phyloP scores from a whole-genome alignment of 2,329 filamentous ascomycete genomes.

The Talaromyces sp. region DNA sequence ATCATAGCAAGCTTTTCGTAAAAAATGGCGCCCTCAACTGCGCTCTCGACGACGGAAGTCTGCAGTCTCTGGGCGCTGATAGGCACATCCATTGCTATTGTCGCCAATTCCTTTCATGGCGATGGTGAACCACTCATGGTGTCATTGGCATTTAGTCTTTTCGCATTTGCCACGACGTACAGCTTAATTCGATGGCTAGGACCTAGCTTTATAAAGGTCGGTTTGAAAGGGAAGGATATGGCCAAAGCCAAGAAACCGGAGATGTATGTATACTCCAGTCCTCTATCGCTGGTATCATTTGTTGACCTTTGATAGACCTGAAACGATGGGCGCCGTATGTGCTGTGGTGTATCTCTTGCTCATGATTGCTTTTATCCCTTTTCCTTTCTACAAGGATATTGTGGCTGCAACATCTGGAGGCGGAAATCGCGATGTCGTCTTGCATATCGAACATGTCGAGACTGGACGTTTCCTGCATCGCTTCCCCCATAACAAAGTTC shows the following conservation, averaged over 20 bases:
- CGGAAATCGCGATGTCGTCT: slow-evolving; percentile 82
- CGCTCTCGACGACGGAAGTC: slow-evolving; percentile 53
- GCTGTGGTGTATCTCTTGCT: slow-evolving; percentile 87
- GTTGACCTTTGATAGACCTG: slow-evolving; percentile 56
- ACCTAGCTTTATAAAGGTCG: slow-evolving; percentile 79
- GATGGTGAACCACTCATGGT: slow-evolving; percentile 88
- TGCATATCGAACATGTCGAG: slow-evolving; percentile 70
- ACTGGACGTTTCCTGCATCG: slow-evolving; percentile 81
- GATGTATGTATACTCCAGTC: slow-evolving; percentile 54
- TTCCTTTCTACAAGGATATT: slow-evolving; percentile 97
- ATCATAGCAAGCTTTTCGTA: background rate
- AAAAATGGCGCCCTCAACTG: slow-evolving; percentile 32
- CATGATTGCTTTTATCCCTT: slow-evolving; percentile 89
- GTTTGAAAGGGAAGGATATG: slow-evolving; percentile 85
- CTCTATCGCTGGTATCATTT: background rate
- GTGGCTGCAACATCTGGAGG: slow-evolving; percentile 91
- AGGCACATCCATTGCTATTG: slow-evolving; percentile 66
- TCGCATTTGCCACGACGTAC: slow-evolving; percentile 79
- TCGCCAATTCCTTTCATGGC: slow-evolving; percentile 73
- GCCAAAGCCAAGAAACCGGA: slow-evolving; percentile 71
- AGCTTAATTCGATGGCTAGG: slow-evolving; percentile 92
- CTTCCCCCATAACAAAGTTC: slow-evolving; percentile 90
- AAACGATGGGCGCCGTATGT: slow-evolving; percentile 93
- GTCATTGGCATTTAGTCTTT: slow-evolving; percentile 77
- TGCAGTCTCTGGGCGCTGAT: slow-evolving; percentile 62